Evolutionary conservation across 1,284 basidiomycete genomes (phyloP).

Genomic region (Irpex lacteus): DNA sequence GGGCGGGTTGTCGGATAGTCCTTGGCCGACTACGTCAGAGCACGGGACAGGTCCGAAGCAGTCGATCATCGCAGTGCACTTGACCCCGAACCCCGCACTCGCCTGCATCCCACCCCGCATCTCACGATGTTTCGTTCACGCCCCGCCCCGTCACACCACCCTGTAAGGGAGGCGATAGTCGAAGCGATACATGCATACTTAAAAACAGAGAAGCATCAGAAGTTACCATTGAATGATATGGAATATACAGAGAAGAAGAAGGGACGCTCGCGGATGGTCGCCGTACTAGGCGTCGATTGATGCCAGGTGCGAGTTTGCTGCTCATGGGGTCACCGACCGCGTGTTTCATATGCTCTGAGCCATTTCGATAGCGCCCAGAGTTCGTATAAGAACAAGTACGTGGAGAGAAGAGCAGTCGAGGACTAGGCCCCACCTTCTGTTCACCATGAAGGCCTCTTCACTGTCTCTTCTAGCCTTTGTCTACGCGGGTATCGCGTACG

Average conservation of each 20-base stretch:
- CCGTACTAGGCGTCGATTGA: neutral
- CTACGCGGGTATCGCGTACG: conserved; percentile 6
- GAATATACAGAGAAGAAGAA: neutral
- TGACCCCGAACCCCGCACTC: too few relatives aligned
- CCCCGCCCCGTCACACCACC: too few relatives aligned
- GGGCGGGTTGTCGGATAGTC: too few relatives aligned
- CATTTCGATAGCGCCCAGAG: neutral
- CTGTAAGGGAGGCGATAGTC: too few relatives aligned
- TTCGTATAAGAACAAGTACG: neutral
- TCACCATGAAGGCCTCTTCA: conserved; percentile 2
- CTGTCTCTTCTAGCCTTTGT: neutral
- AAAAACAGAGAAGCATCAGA: too few relatives aligned
- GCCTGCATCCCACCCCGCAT: too few relatives aligned
- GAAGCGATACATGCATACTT: too few relatives aligned
- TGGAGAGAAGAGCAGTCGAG: neutral
- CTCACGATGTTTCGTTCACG: too few relatives aligned
- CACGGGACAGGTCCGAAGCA: too few relatives aligned
- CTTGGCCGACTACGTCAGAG: too few relatives aligned
- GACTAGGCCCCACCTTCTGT: neutral
- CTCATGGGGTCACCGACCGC: neutral
- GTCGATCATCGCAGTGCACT: too few relatives aligned
- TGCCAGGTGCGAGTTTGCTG: neutral
- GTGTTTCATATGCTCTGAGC: neutral
- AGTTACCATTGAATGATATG: too few relatives aligned
- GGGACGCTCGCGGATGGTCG: neutral